Evolutionary conservation across 139 green algal genomes (phyloP).

Genomic region (Tetradesmus obliquus): DNA sequence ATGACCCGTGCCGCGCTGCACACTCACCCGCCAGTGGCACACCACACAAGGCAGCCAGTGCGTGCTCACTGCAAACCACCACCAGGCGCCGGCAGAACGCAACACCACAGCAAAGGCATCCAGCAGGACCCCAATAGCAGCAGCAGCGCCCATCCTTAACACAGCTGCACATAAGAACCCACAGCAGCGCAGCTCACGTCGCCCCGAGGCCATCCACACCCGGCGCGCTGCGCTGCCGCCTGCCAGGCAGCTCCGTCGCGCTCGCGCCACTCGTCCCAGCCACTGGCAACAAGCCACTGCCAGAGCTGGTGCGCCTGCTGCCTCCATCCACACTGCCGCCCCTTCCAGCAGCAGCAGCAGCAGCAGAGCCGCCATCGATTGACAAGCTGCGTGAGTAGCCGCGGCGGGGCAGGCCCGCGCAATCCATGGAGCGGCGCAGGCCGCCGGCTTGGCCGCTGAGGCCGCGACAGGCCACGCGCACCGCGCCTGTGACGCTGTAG

Average conservation of each 20-base stretch:
- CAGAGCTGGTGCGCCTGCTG: not conserved
- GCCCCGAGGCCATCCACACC: not conserved
- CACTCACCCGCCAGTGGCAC: too few species aligned
- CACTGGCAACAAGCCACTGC: not conserved
- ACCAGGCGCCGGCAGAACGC: too few species aligned
- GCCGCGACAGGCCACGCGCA: slow-evolving; percentile 59
- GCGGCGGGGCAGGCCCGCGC: slow-evolving; percentile 10
- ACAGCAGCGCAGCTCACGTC: too few species aligned
- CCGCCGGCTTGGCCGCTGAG: slow-evolving; percentile 47
- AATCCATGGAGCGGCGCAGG: slow-evolving; percentile 34
- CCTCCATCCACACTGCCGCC: not conserved
- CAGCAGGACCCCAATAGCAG: too few species aligned
- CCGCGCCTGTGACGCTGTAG: slow-evolving; percentile 62
- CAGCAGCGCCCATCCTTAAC: too few species aligned
- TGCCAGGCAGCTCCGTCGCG: not conserved
- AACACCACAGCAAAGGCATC: too few species aligned
- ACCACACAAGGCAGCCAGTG: too few species aligned
- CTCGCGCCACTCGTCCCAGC: not conserved
- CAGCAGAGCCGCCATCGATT: not conserved
- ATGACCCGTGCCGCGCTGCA: too few species aligned
- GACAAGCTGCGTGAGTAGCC: slow-evolving; percentile 28
- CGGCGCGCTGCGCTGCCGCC: not conserved
- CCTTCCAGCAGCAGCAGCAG: not conserved
- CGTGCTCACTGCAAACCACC: too few species aligned
- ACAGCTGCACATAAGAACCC: too few species aligned